Conservation (phyloP, 2,329 filamentous ascomycete species). For the Aureobasidium sp. region DNA sequence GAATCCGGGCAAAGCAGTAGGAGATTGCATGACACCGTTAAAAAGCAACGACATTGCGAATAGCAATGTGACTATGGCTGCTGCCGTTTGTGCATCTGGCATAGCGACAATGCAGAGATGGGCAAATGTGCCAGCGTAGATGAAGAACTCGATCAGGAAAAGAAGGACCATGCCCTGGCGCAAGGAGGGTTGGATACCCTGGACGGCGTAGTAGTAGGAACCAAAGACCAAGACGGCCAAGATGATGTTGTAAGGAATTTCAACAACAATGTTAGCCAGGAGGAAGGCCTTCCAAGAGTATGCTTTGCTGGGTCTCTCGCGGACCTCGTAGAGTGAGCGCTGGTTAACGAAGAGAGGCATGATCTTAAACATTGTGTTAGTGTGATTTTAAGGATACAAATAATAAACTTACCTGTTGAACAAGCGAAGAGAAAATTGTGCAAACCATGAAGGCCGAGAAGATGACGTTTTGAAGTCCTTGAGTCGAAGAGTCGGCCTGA, state of each 20-base stretch:
- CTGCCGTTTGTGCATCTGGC: conserved; percentile 61
- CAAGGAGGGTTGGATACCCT: conserved; percentile 37
- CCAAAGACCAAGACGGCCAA: conserved; percentile 60
- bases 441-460: conserved; percentile 47
- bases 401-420: neutral
- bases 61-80: conserved; percentile 46
- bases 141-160: conserved; percentile 50
- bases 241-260: conserved; percentile 60
- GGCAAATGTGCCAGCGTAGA: conserved; percentile 66
- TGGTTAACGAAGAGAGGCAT: conserved; percentile 55
- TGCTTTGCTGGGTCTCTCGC: conserved; percentile 57
- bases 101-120: conserved; percentile 67
- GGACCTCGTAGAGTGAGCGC: conserved; percentile 53
- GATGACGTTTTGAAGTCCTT: conserved; percentile 40
- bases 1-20: conserved; percentile 56
- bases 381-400: neutral
- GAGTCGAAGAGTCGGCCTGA: conserved; percentile 29
- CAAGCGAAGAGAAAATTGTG: conserved; percentile 28
- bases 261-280: conserved; percentile 62
- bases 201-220: conserved; percentile 67
- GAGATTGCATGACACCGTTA: conserved; percentile 54
- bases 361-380: conserved; percentile 35
- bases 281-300: conserved; percentile 73
- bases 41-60: conserved; percentile 44
- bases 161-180: conserved; percentile 61